Evolutionary conservation across 441 rosid genomes (phyloP).

Genomic region (Rhodomyrtus psidioides): DNA sequence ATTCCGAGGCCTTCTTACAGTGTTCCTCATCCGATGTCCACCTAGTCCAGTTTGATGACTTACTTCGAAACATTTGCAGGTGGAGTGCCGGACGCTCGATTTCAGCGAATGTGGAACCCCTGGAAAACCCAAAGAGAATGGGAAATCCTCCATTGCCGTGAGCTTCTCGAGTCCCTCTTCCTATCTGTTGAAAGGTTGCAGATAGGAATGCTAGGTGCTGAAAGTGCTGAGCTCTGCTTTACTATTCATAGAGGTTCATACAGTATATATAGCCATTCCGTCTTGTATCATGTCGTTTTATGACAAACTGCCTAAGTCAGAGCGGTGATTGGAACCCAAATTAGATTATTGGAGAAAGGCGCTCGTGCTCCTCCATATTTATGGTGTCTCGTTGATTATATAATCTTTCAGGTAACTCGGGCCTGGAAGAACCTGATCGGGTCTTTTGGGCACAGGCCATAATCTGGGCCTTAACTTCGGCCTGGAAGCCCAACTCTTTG

Average conservation of each 20-base stretch:
- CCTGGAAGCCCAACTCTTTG: not conserved
- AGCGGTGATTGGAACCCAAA: not conserved
- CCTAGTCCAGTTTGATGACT: not conserved
- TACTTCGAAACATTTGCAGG: not conserved
- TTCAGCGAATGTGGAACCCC: constrained; percentile 94
- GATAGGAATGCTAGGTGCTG: constrained; percentile 28
- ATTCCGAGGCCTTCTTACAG: not conserved
- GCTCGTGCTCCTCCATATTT: not conserved
- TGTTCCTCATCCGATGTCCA: not conserved
- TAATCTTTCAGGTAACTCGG: not conserved
- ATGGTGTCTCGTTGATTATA: not conserved
- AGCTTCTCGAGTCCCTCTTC: constrained; percentile 68
- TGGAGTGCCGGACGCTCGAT: constrained; percentile 60
- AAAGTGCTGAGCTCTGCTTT: constrained; percentile 2
- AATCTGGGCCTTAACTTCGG: not conserved
- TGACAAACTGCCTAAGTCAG: not conserved
- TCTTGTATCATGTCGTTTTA: not conserved
- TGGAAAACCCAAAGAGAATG: constrained; percentile 38
- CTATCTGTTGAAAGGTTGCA: constrained; percentile 77
- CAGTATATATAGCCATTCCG: not conserved
- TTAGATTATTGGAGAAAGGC: not conserved
- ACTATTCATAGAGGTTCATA: not conserved
- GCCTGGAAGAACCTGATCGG: too few relatives aligned
- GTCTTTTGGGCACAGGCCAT: not conserved
- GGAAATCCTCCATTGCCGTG: constrained; percentile 23